Evolutionary conservation across 805 yeast species (phyloP).

Genomic region (Yamadazyma endophytica): DNA sequence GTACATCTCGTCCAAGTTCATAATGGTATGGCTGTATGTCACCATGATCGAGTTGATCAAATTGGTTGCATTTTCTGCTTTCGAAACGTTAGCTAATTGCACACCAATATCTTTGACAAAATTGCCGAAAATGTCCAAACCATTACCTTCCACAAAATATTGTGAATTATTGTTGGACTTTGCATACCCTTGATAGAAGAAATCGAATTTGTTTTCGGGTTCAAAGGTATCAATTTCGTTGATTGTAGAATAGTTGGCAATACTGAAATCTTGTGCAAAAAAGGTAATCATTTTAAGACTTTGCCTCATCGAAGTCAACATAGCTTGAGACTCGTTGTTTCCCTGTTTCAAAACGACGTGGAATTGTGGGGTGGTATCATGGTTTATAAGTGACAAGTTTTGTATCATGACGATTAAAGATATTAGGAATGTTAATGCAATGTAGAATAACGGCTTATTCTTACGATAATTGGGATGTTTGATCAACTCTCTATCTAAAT

Average conservation of each 20-base stretch:
- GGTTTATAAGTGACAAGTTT: constrained; percentile 6
- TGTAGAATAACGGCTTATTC: background rate
- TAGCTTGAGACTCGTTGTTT: constrained; percentile 7
- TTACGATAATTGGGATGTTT: background rate
- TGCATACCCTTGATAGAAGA: constrained; percentile 49
- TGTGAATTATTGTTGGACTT: constrained; percentile 21
- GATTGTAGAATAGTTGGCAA: constrained; percentile 4
- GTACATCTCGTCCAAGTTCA: constrained; percentile 11
- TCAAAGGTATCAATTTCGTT: constrained; percentile 44
- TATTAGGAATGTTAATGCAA: constrained; percentile 8
- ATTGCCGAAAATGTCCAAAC: constrained; percentile 45
- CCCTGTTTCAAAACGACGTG: constrained; percentile 8
- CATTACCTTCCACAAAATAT: constrained; percentile 16
- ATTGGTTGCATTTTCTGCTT: constrained; percentile 31
- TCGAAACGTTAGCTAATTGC: constrained; percentile 40
- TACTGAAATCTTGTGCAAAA: constrained; percentile 12
- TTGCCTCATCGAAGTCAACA: constrained; percentile 7
- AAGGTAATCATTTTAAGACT: constrained; percentile 10
- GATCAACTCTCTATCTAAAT: constrained; percentile 4
- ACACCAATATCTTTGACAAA: constrained; percentile 48
- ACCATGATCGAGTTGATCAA: constrained; percentile 39
- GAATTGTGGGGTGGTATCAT: constrained; percentile 9
- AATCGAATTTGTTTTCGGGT: constrained; percentile 34
- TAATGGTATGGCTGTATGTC: constrained; percentile 28
- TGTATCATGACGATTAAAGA: constrained; percentile 15